Conservation (phyloP, 345 rosid genomes). For the Pugionium dolabratum region DNA sequence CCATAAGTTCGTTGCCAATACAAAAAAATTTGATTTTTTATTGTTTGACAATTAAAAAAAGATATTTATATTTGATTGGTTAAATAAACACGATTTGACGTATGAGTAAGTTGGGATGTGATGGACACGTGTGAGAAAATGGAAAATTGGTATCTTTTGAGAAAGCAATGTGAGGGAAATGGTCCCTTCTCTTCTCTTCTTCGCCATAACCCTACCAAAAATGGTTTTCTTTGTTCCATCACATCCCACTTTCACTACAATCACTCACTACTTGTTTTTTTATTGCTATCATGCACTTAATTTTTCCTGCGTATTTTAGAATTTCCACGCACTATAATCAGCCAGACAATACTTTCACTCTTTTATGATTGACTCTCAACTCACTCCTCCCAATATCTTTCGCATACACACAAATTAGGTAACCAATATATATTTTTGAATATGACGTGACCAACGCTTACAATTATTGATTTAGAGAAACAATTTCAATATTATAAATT, state of each 20-base stretch:
- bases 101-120: conserved; percentile 13
- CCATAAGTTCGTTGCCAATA: conserved; percentile 29
- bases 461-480: too few species aligned
- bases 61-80: not conserved
- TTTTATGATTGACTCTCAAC: conserved; percentile 23
- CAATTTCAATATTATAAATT: too few species aligned
- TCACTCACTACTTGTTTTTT: conserved; percentile 23
- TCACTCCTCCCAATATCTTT: too few species aligned
- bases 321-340: conserved; percentile 7
- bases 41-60: not conserved
- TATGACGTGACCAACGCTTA: too few species aligned
- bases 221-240: conserved; percentile 39
- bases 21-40: not conserved
- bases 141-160: conserved; percentile 28
- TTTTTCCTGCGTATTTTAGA: conserved; percentile 18
- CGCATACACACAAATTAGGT: too few species aligned
- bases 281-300: conserved; percentile 22
- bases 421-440: too few species aligned
- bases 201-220: conserved; percentile 18
- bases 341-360: conserved; percentile 41
- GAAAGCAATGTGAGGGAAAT: conserved; percentile 29
- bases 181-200: conserved; percentile 23
- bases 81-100: conserved; percentile 21
- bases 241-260: conserved; percentile 42
- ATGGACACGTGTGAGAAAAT: conserved; percentile 33